Base-by-base conservation (phyloP, 140 eudicot species). In the Senecio squalidus region DNA sequence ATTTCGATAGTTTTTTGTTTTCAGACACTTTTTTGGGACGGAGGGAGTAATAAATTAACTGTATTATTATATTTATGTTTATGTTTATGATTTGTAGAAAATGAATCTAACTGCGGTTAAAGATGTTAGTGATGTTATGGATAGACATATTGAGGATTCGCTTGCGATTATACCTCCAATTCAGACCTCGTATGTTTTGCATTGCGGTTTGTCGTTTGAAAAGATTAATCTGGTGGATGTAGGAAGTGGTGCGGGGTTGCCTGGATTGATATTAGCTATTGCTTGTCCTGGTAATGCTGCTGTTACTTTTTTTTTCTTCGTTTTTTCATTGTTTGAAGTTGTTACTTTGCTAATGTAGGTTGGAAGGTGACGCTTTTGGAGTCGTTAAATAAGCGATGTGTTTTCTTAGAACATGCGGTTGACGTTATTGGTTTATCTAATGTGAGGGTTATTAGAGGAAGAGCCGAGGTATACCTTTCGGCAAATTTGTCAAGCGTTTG, bases 201-300 rank as follows among this genome's bases (percentile, higher is more conserved):
- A 69, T 57, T 78, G 94, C 66, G 78, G 62, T 36, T 47, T 61
- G 59, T 66, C 88, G 3, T 50, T 71, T 30, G 85, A 82, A 38
- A 70, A 72, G 10, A 55, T 91, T 43, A 76, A 68, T 34, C 72
- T 91, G 21, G 84, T 91, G 60, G 98, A 91, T 43, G 96, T 91
- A 15, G 98, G 98, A 57, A 91, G 88, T 64, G 98, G 96, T 11
- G 96, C 91, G 0, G 98, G 98, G 24, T 92, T 91, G 64, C 98
- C 98, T 44, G 96, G 98, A 58, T 58, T 91, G 58, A 76, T 91
- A 58, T 69, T 91, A 23, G 98, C 98, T 58, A 83, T 91, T 52
- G 98, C 94, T 11, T 83, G 94, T 60, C 96, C 98, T 11, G 91
- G 95, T 91, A 80, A 43, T 43, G 9, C 49, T 1, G 9, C 22